phyloP scores from a whole-genome alignment of 2,329 filamentous ascomycete species.

The Diaporthe nobilis region DNA sequence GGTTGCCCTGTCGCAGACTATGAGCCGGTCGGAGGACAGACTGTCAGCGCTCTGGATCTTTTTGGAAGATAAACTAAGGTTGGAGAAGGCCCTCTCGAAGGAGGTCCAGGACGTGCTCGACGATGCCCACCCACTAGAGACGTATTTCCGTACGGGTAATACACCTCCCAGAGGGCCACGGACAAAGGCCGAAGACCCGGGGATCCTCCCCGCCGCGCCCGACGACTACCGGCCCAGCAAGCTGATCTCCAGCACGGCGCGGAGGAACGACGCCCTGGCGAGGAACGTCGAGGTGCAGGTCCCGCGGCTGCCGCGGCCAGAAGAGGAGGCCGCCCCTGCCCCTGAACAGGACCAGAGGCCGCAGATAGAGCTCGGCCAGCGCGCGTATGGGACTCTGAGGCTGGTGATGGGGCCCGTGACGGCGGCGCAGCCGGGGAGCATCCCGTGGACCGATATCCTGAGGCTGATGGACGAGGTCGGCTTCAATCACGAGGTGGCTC shows the following conservation, averaged over 20 bases:
- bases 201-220: not conserved
- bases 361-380: not conserved
- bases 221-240: not conserved
- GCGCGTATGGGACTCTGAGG: not conserved
- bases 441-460: not conserved
- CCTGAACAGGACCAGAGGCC: not conserved
- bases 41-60: not conserved
- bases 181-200: too few relatives aligned
- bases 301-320: not conserved
- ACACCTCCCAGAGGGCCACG: too few relatives aligned
- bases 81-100: not conserved
- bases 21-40: not conserved
- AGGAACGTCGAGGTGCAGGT: not conserved
- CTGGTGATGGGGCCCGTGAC: not conserved
- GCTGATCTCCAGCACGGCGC: not conserved
- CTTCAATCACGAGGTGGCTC: not conserved
- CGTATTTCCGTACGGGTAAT: not conserved
- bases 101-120: not conserved
- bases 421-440: not conserved
- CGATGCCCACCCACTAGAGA: not conserved
- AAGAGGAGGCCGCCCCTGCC: too few relatives aligned
- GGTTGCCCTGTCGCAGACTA: not conserved
- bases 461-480: not conserved
- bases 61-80: not conserved
- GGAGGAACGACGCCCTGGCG: not conserved